Base-by-base conservation (phyloP, 129 eudicot genomes). In the Flaveria linearis region DNA sequence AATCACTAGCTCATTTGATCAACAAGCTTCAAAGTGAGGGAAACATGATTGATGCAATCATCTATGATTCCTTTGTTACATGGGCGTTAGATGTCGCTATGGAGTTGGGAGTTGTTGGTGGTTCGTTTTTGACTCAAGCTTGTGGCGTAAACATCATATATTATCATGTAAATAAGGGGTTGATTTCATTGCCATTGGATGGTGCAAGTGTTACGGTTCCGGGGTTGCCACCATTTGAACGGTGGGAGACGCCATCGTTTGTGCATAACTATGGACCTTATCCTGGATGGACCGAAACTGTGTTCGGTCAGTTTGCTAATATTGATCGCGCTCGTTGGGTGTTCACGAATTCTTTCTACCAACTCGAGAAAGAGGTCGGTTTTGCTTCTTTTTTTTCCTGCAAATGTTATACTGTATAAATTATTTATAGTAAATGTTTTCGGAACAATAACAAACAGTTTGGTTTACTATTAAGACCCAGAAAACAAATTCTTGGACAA, bases 91-190 rank as follows among this genome's bases (percentile, higher is more conserved):
- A 85, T 15, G 71, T 78, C 23, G 84, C 76, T 0, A 65, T 68
- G 5, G 69, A 75, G 49, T 39, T 30, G n/a, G 89, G 85, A 0
- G 23, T 88, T 11, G 17, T 70, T 14, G 85, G 72, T 4, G 93
- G 80, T 20, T 7, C 77, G 6, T 86, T 86, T 49, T 84, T 88
- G 3, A 81, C 93, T 28, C 93, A 88, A 51, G 39, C 93, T 55
- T 84, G 85, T 79, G 77, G 22, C 22, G 22, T 88, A 14, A 78
- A 75, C 56, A 60, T 52, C 22, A 68, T 88, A 16, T 85, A 85
- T 47, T 81, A 81, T 65, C 87, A 83, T 68, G 33, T 68, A 9
- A 23, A n/a, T 55, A 62, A 83, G 68, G 86, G 90, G 20, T 23
- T 67, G 14, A 8, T 81, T 7, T 63, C 68, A 0, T 20, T 80